Conservation (phyloP, 2,329 filamentous ascomycete species). For the Pseudopyricularia javanii region DNA sequence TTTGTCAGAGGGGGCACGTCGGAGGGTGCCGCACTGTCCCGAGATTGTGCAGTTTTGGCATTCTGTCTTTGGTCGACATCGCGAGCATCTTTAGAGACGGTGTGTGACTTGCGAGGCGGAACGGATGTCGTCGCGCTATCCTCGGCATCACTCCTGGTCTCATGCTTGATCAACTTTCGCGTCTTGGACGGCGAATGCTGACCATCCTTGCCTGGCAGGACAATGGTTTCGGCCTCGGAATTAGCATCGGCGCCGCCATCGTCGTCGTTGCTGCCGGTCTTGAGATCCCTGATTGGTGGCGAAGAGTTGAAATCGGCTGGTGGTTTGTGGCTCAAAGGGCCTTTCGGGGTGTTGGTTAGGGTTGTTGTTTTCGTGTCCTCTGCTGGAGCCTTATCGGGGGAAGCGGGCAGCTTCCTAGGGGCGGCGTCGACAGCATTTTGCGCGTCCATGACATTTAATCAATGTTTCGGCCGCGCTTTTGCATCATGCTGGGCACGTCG, state of each 20-base stretch:
- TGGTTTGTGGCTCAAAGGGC: constrained; percentile 13
- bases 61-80: constrained; percentile 6
- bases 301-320: constrained; percentile 12
- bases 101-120: constrained; percentile 14
- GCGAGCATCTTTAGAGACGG: constrained; percentile 19
- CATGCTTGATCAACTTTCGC: constrained; percentile 52
- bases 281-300: constrained; percentile 16
- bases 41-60: background rate
- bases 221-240: constrained; percentile 62
- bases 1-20: constrained; percentile 29
- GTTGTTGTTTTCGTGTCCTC: constrained; percentile 20
- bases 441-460: constrained; percentile 58
- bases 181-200: constrained; percentile 47
- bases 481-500: constrained; percentile 45
- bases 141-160: constrained; percentile 48
- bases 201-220: constrained; percentile 52
- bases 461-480: constrained; percentile 33
- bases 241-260: constrained; percentile 41
- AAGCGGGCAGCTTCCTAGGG: constrained; percentile 46
- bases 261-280: constrained; percentile 24
- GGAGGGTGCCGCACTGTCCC: constrained; percentile 18
- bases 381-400: constrained; percentile 28
- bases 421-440: constrained; percentile 54
- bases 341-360: constrained; percentile 11
- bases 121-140: constrained; percentile 13